Percentiles rank a stretch among this genome's conserved stretches.
Evolutionary conservation across 768 basidiomycete genomes (phyloP).

Genomic region (Tricholoma matsutake): DNA sequence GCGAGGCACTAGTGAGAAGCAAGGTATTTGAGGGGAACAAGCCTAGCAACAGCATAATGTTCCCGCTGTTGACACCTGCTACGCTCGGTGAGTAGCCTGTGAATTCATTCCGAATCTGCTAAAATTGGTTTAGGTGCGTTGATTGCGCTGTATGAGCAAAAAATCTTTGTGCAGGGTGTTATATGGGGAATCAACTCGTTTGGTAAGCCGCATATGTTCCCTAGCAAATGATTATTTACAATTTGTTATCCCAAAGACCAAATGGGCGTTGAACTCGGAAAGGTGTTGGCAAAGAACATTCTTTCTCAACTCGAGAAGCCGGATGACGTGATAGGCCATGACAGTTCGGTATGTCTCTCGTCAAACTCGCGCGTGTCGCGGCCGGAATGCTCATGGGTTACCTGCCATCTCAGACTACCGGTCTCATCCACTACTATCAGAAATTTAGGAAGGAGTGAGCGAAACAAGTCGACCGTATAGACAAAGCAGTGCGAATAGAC

Average conservation of each 20-base stretch:
- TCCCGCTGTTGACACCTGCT: conserved; percentile 88
- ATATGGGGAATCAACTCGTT: conserved; percentile 99
- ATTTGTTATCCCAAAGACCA: conserved; percentile 60
- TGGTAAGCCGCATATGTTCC: conserved; percentile 48
- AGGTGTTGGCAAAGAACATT: conserved; percentile 96
- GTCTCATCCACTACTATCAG: conserved; percentile 97
- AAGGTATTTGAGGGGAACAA: conserved; percentile 98
- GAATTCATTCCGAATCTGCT: conserved; percentile 3
- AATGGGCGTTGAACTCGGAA: conserved; percentile 99
- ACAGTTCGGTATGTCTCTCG: conserved; percentile 63
- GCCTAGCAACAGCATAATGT: conserved; percentile 94
- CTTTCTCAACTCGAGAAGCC: conserved; percentile 82
- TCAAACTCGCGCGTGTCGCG: conserved; percentile 1
- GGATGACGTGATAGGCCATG: conserved; percentile 80
- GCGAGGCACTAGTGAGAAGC: conserved; percentile 86
- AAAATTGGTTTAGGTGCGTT: conserved; percentile 50
- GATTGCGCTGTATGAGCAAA: conserved; percentile 95
- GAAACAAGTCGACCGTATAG: not conserved
- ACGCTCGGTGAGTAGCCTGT: conserved; percentile 61
- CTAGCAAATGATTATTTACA: not conserved
- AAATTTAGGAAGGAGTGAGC: conserved; percentile 71
- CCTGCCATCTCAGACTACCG: conserved; percentile 65
- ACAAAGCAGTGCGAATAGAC: not conserved
- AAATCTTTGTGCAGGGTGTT: conserved; percentile 97
- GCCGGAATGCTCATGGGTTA: not conserved